Percentiles rank a stretch among this genome's conserved stretches.
Conservation (phyloP, 192 early-diverging fungal genomes). For the Spinellus fusiger region DNA sequence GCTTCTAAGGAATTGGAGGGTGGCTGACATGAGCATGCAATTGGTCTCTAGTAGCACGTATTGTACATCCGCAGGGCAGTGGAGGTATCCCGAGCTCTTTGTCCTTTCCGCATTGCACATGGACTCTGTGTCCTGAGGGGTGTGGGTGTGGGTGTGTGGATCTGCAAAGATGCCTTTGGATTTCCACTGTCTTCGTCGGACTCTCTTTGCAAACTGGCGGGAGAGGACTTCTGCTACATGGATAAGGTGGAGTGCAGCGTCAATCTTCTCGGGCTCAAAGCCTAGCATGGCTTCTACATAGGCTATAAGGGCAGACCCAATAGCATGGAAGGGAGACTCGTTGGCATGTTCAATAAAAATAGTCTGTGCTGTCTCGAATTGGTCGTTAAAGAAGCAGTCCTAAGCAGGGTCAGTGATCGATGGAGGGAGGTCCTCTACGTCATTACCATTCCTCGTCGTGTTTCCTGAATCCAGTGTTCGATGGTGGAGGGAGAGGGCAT, state of each 20-base stretch:
- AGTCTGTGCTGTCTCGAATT: constrained; percentile 24
- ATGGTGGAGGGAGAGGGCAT: constrained; percentile 1
- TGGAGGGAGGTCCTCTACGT: background rate
- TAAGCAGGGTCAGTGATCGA: constrained; percentile 1
- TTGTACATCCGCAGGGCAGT: constrained; percentile 1
- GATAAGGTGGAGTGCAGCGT: constrained; percentile 19
- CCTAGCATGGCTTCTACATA: constrained; percentile 32
- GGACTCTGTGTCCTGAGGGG: no score
- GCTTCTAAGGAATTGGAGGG: constrained; percentile 27
- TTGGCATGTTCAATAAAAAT: constrained; percentile 20
- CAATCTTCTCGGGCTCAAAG: constrained; percentile 23
- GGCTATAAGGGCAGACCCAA: constrained; percentile 28
- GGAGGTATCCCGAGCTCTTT: background rate
- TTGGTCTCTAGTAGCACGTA: constrained; percentile 27
- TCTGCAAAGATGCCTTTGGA: background rate
- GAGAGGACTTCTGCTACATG: constrained; percentile 15
- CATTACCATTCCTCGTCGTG: constrained; percentile 7
- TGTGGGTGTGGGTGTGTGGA: no score
- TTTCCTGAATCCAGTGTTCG: constrained; percentile 2
- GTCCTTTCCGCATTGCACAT: no score
- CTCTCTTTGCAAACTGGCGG: constrained; percentile 12
- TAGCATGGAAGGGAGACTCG: constrained; percentile 31
- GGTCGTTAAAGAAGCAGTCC: constrained; percentile 32
- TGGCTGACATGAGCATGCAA: constrained; percentile 31
- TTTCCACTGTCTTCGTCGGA: background rate